Conservation (phyloP, 2,329 filamentous ascomycete genomes). For the Didymella keratinophila region DNA sequence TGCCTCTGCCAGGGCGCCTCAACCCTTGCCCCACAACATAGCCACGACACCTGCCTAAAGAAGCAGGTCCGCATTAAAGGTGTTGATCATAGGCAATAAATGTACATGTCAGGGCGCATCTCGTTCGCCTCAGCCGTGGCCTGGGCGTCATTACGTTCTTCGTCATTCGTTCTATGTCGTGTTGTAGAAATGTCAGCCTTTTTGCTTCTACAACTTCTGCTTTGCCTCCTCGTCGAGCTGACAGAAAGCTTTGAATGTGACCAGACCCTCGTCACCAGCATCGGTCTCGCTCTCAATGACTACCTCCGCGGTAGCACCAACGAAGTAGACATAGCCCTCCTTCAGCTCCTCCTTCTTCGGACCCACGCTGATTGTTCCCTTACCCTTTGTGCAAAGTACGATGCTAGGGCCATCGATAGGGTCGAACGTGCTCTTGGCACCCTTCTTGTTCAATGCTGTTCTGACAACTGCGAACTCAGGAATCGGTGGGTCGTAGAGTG, state of each 20-base stretch:
- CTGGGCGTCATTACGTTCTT: background rate
- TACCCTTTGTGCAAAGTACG: constrained; percentile 85
- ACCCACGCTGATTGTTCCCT: constrained; percentile 84
- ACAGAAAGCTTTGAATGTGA: constrained; percentile 93
- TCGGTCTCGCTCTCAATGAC: constrained; percentile 73
- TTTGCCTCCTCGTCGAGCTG: constrained; percentile 64
- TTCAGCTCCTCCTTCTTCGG: constrained; percentile 74
- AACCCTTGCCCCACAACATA: background rate
- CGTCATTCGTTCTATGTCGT: constrained; percentile 4
- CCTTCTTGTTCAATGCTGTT: constrained; percentile 72
- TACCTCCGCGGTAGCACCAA: constrained; percentile 86
- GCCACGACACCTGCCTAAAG: background rate
- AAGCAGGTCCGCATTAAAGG: background rate
- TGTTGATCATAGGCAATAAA: background rate
- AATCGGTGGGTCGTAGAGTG: constrained; percentile 93
- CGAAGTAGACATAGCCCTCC: constrained; percentile 63
- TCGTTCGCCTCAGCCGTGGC: too few species aligned
- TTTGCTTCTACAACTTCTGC: constrained; percentile 39
- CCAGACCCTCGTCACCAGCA: constrained; percentile 64
- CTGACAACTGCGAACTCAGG: constrained; percentile 94
- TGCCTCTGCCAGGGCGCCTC: background rate
- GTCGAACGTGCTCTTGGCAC: constrained; percentile 88
- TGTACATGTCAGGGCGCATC: constrained; percentile 9
- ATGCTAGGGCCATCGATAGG: constrained; percentile 88
- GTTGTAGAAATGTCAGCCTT: too few species aligned